Conservation (phyloP, 169 alveolate species). For the Plasmodium vivax region DNA sequence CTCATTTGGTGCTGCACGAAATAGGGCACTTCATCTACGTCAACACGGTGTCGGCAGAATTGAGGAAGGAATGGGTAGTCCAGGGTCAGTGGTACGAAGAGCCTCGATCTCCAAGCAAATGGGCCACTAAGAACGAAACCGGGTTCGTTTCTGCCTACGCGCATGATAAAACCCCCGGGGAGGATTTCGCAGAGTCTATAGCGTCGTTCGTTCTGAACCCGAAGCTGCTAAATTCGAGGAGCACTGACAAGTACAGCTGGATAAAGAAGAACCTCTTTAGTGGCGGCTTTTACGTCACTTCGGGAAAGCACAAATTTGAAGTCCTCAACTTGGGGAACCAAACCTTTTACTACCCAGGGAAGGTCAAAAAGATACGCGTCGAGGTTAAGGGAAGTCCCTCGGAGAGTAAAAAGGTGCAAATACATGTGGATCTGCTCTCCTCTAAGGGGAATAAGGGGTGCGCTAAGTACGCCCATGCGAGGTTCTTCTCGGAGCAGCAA, state of each 20-base stretch:
- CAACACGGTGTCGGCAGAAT: conserved; percentile 75
- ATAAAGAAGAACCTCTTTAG: conserved; percentile 78
- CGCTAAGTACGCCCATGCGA: conserved; percentile 76
- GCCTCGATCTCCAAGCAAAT: conserved; percentile 81
- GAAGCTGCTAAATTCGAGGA: conserved; percentile 75
- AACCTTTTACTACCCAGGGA: conserved; percentile 83
- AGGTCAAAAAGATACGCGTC: conserved; percentile 70
- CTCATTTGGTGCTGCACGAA: conserved; percentile 82
- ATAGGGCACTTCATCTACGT: conserved; percentile 81
- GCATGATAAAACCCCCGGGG: conserved; percentile 85
- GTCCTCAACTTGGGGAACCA: conserved; percentile 85
- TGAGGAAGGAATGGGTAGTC: conserved; percentile 71
- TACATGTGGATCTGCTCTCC: conserved; percentile 67
- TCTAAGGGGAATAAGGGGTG: conserved; percentile 75
- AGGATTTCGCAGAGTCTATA: conserved; percentile 84
- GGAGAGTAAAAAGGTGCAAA: conserved; percentile 78
- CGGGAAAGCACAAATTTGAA: conserved; percentile 81
- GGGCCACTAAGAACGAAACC: conserved; percentile 82
- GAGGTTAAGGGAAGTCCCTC: conserved; percentile 76
- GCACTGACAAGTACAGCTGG: conserved; percentile 74
- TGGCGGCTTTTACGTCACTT: conserved; percentile 82
- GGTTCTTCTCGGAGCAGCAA: conserved; percentile 78
- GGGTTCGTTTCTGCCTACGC: conserved; percentile 84
- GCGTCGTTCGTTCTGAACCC: conserved; percentile 84
- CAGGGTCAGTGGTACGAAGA: conserved; percentile 84